Evolutionary conservation across 495 filamentous ascomycete species (phyloP).

Genomic region (Podospora sp.): DNA sequence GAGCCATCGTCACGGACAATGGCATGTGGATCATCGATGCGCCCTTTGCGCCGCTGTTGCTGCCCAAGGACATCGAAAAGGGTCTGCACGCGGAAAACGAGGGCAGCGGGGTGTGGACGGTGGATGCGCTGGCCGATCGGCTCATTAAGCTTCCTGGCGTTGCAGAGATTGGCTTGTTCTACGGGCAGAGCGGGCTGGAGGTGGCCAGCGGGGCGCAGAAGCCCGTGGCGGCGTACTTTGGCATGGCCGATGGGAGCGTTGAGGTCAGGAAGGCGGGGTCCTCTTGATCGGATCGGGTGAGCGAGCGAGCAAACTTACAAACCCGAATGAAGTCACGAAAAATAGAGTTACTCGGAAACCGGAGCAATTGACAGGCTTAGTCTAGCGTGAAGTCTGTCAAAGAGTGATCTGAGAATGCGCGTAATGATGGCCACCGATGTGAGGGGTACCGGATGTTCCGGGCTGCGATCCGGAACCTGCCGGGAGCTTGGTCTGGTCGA

Average conservation of each 20-base stretch:
- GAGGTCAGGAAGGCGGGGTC: slow-evolving; percentile 48
- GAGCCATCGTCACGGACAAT: slow-evolving; percentile 89
- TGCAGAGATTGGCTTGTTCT: slow-evolving; percentile 89
- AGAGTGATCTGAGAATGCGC: background rate
- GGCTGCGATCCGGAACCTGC: background rate
- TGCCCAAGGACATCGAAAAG: slow-evolving; percentile 53
- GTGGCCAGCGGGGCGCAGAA: slow-evolving; percentile 75
- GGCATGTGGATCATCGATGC: slow-evolving; percentile 93
- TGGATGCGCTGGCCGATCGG: slow-evolving; percentile 65
- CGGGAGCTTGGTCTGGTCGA: background rate
- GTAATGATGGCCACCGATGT: background rate
- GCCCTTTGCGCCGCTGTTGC: slow-evolving; percentile 72
- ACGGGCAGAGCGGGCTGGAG: slow-evolving; percentile 71
- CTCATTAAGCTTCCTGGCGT: slow-evolving; percentile 87
- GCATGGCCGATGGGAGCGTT: slow-evolving; percentile 66
- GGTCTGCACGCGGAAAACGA: slow-evolving; percentile 46
- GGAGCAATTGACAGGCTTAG: background rate
- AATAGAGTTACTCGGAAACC: background rate
- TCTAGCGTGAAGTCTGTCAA: background rate
- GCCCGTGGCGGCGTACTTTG: slow-evolving; percentile 92
- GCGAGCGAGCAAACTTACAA: background rate
- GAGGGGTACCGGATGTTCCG: background rate
- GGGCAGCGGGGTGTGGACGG: slow-evolving; percentile 70
- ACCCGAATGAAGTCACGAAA: background rate
- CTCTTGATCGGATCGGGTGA: slow-evolving; percentile 39